Evolutionary conservation across 768 basidiomycete genomes (phyloP).

Genomic region (Sistotremastrum suecicum): DNA sequence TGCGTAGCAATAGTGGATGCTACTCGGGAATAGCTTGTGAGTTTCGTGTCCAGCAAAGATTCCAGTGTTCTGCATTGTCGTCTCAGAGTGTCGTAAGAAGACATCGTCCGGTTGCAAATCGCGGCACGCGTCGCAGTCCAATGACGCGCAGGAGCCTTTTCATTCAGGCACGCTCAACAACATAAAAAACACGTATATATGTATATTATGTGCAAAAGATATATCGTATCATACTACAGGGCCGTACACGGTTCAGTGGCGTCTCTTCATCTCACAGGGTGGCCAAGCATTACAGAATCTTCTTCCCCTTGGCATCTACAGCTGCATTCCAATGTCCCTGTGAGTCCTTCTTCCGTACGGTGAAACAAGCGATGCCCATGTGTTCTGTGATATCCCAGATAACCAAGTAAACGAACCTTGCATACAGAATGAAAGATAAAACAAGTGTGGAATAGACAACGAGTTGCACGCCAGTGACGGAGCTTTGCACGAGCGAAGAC

Average conservation of each 20-base stretch:
- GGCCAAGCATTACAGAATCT: not conserved
- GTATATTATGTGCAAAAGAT: too few relatives aligned
- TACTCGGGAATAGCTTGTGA: slow-evolving; percentile 81
- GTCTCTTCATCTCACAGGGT: too few relatives aligned
- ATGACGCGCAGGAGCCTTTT: not conserved
- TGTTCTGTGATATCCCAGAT: slow-evolving; percentile 81
- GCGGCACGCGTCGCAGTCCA: slow-evolving; percentile 3
- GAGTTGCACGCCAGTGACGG: slow-evolving; percentile 41
- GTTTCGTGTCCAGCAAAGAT: slow-evolving; percentile 80
- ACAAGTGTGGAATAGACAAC: slow-evolving; percentile 62
- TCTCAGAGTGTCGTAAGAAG: slow-evolving; percentile 78
- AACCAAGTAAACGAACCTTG: slow-evolving; percentile 68
- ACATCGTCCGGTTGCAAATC: slow-evolving; percentile 27
- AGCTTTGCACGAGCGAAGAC: slow-evolving; percentile 62
- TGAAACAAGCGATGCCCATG: slow-evolving; percentile 91
- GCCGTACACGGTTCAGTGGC: too few relatives aligned
- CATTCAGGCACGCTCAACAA: too few relatives aligned
- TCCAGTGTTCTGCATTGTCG: slow-evolving; percentile 89
- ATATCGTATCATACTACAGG: too few relatives aligned
- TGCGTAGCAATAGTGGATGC: slow-evolving; percentile 50
- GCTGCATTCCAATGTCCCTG: slow-evolving; percentile 44
- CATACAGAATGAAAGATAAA: slow-evolving; percentile 57
- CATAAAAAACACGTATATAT: too few relatives aligned
- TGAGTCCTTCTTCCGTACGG: slow-evolving; percentile 72
- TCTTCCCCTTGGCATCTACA: slow-evolving; percentile 8